Evolutionary conservation across 139 green algal genomes (phyloP).

Genomic region (Closterium sp.): DNA sequence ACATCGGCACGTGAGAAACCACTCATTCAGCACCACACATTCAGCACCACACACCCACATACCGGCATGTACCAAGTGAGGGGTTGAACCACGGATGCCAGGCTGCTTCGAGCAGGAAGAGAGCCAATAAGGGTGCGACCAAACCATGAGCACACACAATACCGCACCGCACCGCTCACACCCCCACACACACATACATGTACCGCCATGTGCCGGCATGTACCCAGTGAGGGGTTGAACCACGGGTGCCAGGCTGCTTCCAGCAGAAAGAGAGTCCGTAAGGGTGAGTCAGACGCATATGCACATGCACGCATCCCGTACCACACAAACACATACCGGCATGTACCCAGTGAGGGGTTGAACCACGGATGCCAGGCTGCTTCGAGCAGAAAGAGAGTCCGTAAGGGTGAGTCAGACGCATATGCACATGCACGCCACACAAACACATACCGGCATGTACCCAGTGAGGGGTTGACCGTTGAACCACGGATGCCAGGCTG

Average conservation of each 20-base stretch:
- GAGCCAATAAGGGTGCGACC: slow-evolving; percentile 46
- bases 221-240: slow-evolving; percentile 68
- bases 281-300: not conserved
- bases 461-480: slow-evolving; percentile 61
- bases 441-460: slow-evolving; percentile 51
- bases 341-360: slow-evolving; percentile 60
- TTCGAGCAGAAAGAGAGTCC: slow-evolving; percentile 76
- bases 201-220: slow-evolving; percentile 47
- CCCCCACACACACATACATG: not conserved
- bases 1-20: slow-evolving; percentile 66
- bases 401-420: too few species aligned
- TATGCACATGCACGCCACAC: not conserved
- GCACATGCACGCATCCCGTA: not conserved
- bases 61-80: slow-evolving; percentile 57
- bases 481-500: slow-evolving; percentile 79
- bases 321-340: slow-evolving; percentile 18
- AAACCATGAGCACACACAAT: slow-evolving; percentile 66
- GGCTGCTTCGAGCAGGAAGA: slow-evolving; percentile 77
- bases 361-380: slow-evolving; percentile 81
- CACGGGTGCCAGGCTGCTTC: slow-evolving; percentile 78
- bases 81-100: slow-evolving; percentile 82
- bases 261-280: slow-evolving; percentile 71
- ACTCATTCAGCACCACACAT: not conserved
- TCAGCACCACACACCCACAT: not conserved
- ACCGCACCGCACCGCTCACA: slow-evolving; percentile 50